phyloP scores from a whole-genome alignment of 2,329 filamentous ascomycete genomes.

The Fusarium luffae region DNA sequence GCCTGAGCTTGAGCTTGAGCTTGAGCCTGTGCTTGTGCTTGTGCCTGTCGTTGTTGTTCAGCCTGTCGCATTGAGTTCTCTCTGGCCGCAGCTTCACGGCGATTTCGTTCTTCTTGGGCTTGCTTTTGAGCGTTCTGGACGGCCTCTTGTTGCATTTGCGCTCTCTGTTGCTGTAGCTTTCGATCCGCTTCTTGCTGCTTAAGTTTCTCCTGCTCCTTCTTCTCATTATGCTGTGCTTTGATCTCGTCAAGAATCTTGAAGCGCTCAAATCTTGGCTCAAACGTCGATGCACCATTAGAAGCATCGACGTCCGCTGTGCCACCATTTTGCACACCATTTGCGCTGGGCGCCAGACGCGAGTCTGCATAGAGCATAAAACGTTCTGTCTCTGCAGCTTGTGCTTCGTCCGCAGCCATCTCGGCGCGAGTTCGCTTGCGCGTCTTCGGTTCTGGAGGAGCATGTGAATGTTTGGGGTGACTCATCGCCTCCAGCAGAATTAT shows the following conservation, averaged over 20 bases:
- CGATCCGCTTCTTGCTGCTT: conserved; percentile 71
- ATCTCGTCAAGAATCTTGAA: conserved; percentile 94
- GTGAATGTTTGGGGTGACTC: conserved; percentile 80
- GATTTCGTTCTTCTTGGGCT: conserved; percentile 54
- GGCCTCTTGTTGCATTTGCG: conserved; percentile 57
- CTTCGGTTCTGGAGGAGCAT: conserved; percentile 84
- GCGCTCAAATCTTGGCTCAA: conserved; percentile 87
- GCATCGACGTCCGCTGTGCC: conserved; percentile 76
- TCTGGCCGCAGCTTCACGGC: conserved; percentile 51
- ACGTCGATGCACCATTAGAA: conserved; percentile 75
- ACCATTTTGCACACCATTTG: conserved; percentile 66
- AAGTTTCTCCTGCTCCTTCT: conserved; percentile 79
- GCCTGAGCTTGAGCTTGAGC: conserved; percentile 42
- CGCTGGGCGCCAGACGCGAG: conserved; percentile 76
- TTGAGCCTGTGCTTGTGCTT: conserved; percentile 52
- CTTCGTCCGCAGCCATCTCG: conserved; percentile 94
- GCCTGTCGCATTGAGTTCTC: conserved; percentile 52
- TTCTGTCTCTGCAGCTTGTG: conserved; percentile 87
- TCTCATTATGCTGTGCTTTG: conserved; percentile 79
- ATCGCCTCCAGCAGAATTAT: conserved; percentile 77
- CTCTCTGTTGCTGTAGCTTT: conserved; percentile 60
- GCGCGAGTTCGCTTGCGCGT: conserved; percentile 92
- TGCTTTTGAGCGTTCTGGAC: conserved; percentile 59
- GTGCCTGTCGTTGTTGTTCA: conserved; percentile 53
- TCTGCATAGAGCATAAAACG: conserved; percentile 94